These are phyloP conservation scores for Lolium rigidum DNA, from an alignment of 176 grass and related monocot genomes.

Conservation along the genomic window DNA sequence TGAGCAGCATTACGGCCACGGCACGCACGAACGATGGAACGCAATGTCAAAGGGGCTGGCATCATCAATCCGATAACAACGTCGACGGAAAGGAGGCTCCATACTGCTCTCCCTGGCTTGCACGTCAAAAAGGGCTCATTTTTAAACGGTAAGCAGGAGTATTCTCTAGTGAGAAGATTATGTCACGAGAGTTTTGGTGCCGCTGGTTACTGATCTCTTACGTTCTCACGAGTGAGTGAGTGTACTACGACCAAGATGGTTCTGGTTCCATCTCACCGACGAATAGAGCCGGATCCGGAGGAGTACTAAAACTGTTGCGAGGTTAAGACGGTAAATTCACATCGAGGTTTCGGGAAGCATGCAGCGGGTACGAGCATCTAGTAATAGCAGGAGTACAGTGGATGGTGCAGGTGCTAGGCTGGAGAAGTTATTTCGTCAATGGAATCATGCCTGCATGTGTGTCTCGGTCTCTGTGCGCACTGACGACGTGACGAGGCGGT, in stretches of 20 bases:
- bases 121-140: background rate
- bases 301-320: background rate
- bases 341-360: background rate
- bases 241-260: background rate
- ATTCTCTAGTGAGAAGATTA: too few species aligned
- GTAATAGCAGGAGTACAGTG: background rate
- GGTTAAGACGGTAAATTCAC: background rate
- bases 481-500: background rate
- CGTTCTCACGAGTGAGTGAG: too few species aligned
- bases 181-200: too few species aligned
- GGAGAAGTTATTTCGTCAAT: background rate
- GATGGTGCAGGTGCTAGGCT: background rate
- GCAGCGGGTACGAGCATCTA: background rate
- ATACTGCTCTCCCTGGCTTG: background rate
- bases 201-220: too few species aligned
- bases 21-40: background rate
- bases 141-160: too few species aligned
- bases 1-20: slow-evolving; percentile 23
- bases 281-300: background rate
- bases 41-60: background rate
- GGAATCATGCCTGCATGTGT: background rate
- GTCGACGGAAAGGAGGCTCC: background rate
- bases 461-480: background rate
- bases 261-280: too few species aligned
- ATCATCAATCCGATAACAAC: background rate